Percentiles rank a stretch among this genome's conserved stretches.
Conservation (phyloP, 352 stramenopile genomes). For the Globisporangium acanthophoron region DNA sequence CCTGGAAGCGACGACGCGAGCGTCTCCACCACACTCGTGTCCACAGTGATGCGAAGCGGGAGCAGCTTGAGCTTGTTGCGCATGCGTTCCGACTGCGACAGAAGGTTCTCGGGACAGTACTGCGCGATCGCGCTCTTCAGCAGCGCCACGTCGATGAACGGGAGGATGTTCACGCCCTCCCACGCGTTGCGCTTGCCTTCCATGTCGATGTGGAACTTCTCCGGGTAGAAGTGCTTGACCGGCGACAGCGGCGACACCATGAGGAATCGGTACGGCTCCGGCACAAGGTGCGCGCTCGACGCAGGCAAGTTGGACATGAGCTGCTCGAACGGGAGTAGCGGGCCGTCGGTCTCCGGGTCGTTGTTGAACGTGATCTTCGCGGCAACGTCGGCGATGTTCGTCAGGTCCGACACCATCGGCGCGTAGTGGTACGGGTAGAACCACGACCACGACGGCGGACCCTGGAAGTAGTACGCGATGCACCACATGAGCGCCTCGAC, state of each 20-base stretch:
- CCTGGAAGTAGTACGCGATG: conserved; percentile 85
- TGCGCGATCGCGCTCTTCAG: conserved; percentile 91
- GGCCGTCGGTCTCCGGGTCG: conserved; percentile 50
- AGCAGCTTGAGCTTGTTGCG: conserved; percentile 84
- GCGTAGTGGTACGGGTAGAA: conserved; percentile 99
- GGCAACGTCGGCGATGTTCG: conserved; percentile 74
- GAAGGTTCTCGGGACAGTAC: conserved; percentile 86
- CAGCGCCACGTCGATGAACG: conserved; percentile 96
- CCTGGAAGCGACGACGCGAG: conserved; percentile 61
- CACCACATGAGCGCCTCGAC: conserved; percentile 79
- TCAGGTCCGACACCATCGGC: conserved; percentile 97
- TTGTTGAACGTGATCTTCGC: conserved; percentile 82
- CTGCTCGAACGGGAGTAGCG: conserved; percentile 96
- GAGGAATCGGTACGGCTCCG: conserved; percentile 90
- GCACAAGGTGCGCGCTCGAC: conserved; percentile 93
- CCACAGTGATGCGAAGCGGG: conserved; percentile 83
- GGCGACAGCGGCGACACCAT: conserved; percentile 94
- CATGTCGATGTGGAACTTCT: conserved; percentile 82
- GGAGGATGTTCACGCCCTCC: conserved; percentile 98
- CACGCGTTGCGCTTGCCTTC: conserved; percentile 93
- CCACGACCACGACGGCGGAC: conserved; percentile 97
- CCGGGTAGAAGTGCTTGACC: conserved; percentile 95
- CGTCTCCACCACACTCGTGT: conserved; percentile 65
- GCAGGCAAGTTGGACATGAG: conserved; percentile 96
- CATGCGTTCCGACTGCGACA: conserved; percentile 86